phyloP scores from a whole-genome alignment of 192 early-diverging fungal genomes.

The Coemansia sp. region DNA sequence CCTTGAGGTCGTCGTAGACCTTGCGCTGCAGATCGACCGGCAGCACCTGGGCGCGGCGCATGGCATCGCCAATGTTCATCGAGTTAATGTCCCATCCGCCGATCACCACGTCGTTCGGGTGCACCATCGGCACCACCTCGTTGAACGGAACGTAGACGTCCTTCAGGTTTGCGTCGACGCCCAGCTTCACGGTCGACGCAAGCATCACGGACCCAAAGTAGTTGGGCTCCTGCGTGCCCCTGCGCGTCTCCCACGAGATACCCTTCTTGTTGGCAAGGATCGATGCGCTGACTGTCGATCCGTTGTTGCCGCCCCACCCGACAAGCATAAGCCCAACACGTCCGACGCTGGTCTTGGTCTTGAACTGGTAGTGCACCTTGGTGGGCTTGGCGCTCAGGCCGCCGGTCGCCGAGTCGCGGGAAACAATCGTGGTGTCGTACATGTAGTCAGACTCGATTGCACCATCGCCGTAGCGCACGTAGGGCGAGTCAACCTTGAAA shows the following conservation, averaged over 20 bases:
- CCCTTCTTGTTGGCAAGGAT: slow-evolving; percentile 91
- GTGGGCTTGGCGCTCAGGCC: slow-evolving; percentile 77
- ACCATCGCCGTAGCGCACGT: slow-evolving; percentile 82
- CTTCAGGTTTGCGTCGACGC: slow-evolving; percentile 75
- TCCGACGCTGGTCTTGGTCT: slow-evolving; percentile 73
- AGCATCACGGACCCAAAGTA: slow-evolving; percentile 97
- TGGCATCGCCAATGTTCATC: slow-evolving; percentile 83
- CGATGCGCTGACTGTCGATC: slow-evolving; percentile 94
- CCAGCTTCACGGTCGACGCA: slow-evolving; percentile 94
- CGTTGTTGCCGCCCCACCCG: slow-evolving; percentile 99
- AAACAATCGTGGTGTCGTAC: slow-evolving; percentile 87
- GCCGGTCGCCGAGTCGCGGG: slow-evolving; percentile 63
- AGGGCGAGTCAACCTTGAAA: slow-evolving; percentile 86
- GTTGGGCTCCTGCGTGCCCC: slow-evolving; percentile 89
- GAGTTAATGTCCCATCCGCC: slow-evolving; percentile 98
- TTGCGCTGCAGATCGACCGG: slow-evolving; percentile 96
- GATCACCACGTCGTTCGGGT: slow-evolving; percentile 95
- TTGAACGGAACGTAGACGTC: slow-evolving; percentile 94
- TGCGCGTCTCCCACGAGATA: slow-evolving; percentile 90
- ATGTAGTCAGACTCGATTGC: slow-evolving; percentile 82
- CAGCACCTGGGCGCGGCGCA: slow-evolving; percentile 94
- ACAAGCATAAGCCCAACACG: slow-evolving; percentile 93
- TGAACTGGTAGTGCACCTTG: slow-evolving; percentile 87
- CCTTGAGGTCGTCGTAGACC: slow-evolving; percentile 76
- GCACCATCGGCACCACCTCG: slow-evolving; percentile 92